Percentiles rank a stretch among this genome's conserved stretches.
Conservation (phyloP, 768 basidiomycete species). For the Lentinula sp. region DNA sequence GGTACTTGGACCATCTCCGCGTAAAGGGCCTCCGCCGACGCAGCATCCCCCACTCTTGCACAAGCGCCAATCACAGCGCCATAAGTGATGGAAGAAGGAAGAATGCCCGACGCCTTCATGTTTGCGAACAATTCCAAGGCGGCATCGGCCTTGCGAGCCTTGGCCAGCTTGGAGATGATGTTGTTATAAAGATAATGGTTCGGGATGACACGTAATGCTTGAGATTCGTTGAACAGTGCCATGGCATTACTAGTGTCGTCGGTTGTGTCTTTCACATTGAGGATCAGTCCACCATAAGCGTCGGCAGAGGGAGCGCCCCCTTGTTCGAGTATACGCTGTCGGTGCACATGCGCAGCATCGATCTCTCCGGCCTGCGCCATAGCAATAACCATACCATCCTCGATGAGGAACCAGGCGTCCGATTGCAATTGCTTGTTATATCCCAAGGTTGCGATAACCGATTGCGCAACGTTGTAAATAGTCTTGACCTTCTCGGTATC, state of each 20-base stretch:
- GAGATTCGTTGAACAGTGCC: slow-evolving; percentile 76
- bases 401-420: slow-evolving; percentile 69
- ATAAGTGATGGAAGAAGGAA: slow-evolving; percentile 84
- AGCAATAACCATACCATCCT: slow-evolving; percentile 87
- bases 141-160: slow-evolving; percentile 88
- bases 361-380: slow-evolving; percentile 77
- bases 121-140: slow-evolving; percentile 83
- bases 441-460: slow-evolving; percentile 41
- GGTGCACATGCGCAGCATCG: slow-evolving; percentile 76
- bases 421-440: slow-evolving; percentile 39
- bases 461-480: slow-evolving; percentile 66
- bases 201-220: slow-evolving; percentile 59
- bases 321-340: slow-evolving; percentile 67
- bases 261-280: slow-evolving; percentile 86
- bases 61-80: slow-evolving; percentile 93
- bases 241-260: slow-evolving; percentile 90
- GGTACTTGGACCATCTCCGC: slow-evolving; percentile 68
- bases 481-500: slow-evolving; percentile 56
- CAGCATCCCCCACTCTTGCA: slow-evolving; percentile 84
- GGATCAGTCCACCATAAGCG: slow-evolving; percentile 88
- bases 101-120: slow-evolving; percentile 65
- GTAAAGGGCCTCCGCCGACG: slow-evolving; percentile 79
- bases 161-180: slow-evolving; percentile 92
- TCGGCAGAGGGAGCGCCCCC: slow-evolving; percentile 80
- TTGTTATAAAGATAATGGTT: slow-evolving; percentile 95